phyloP scores from a whole-genome alignment of 805 yeast species.

The Cyberlindnera petersonii region DNA sequence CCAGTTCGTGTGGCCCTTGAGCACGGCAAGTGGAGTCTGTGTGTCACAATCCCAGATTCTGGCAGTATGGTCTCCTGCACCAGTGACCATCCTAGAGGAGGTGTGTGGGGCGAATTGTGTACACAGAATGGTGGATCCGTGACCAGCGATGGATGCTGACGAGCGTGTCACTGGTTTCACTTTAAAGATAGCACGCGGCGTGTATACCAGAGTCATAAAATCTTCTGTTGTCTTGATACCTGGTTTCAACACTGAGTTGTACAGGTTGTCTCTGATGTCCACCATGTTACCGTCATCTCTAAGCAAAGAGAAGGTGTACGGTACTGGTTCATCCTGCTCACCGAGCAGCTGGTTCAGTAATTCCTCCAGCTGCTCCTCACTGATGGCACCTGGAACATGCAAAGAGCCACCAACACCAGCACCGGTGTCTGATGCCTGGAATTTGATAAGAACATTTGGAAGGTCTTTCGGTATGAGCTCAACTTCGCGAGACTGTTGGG shows the following conservation, averaged over 20 bases:
- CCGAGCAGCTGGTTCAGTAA: constrained; percentile 76
- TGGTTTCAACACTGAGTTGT: constrained; percentile 79
- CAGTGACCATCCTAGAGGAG: constrained; percentile 82
- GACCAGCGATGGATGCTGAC: constrained; percentile 91
- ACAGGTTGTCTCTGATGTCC: constrained; percentile 76
- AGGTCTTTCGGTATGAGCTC: constrained; percentile 70
- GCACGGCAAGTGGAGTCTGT: constrained; percentile 79
- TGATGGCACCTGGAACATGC: constrained; percentile 86
- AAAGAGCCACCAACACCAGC: constrained; percentile 78
- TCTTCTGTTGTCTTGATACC: constrained; percentile 90
- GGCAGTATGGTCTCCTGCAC: constrained; percentile 95
- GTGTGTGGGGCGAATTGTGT: constrained; percentile 92
- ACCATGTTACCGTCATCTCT: constrained; percentile 46
- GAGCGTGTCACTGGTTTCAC: constrained; percentile 89
- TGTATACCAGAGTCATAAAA: constrained; percentile 81
- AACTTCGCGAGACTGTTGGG: constrained; percentile 76
- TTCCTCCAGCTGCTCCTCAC: constrained; percentile 83
- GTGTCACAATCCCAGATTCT: constrained; percentile 96
- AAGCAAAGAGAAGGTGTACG: constrained; percentile 77
- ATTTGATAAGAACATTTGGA: constrained; percentile 83
- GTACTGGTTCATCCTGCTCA: constrained; percentile 66
- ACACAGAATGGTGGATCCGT: constrained; percentile 88
- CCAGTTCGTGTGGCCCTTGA: constrained; percentile 89
- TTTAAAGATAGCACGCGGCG: constrained; percentile 93
- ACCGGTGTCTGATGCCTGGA: constrained; percentile 92